Evolutionary conservation across 495 filamentous ascomycete genomes (phyloP).

Genomic region (Talaromyces thailandensis): DNA sequence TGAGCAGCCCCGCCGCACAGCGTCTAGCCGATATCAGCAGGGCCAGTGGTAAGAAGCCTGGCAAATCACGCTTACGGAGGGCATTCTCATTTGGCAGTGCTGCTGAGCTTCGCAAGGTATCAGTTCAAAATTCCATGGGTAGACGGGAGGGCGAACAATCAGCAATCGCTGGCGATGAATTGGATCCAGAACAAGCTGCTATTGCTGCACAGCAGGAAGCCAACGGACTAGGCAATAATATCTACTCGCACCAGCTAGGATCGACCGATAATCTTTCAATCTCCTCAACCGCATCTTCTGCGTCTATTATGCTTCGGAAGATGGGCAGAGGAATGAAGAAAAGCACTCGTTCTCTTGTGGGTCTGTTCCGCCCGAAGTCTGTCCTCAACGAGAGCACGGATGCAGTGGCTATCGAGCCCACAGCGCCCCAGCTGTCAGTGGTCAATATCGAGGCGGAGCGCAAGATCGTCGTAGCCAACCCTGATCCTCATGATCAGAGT

Average conservation of each 20-base stretch:
- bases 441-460: constrained; percentile 92
- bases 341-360: constrained; percentile 79
- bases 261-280: constrained; percentile 97
- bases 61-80: constrained; percentile 79
- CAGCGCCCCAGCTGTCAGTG: constrained; percentile 77
- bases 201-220: constrained; percentile 89
- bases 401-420: constrained; percentile 48
- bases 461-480: constrained; percentile 72
- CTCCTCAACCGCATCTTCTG: constrained; percentile 94
- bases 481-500: constrained; percentile 55
- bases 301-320: constrained; percentile 98
- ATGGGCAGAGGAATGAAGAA: constrained; percentile 99
- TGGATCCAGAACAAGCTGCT: constrained; percentile 79
- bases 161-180: constrained; percentile 58
- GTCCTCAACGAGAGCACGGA: constrained; percentile 72
- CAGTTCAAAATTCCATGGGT: constrained; percentile 51
- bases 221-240: constrained; percentile 81
- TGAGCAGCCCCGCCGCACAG: constrained; percentile 62
- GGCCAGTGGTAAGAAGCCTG: constrained; percentile 59
- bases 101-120: constrained; percentile 76
- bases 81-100: constrained; percentile 98
- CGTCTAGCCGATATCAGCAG: constrained; percentile 75
- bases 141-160: constrained; percentile 60
- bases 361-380: constrained; percentile 91
- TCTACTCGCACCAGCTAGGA: constrained; percentile 73